These are phyloP conservation scores for Emydomyces testavorans DNA, from an alignment of 2,329 filamentous ascomycete genomes.

Conservation along the genomic window DNA sequence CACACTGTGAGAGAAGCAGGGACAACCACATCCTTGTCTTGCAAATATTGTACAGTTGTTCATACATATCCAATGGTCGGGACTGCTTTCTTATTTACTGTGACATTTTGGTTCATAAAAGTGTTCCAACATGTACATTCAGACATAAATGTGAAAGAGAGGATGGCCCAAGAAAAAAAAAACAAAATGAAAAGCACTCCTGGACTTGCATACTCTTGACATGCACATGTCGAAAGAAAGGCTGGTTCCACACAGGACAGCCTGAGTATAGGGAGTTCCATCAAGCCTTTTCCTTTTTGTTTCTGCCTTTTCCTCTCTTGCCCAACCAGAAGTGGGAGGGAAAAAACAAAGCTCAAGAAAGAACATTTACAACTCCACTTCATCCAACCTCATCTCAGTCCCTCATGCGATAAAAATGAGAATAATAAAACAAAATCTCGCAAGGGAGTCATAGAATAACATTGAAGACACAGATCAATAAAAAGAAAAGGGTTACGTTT, in stretches of 20 bases:
- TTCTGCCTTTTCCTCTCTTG: neutral
- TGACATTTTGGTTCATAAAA: slow-evolving; percentile 4
- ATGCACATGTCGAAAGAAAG: neutral
- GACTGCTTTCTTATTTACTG: slow-evolving; percentile 6
- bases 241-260: neutral
- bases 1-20: neutral
- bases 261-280: too few species aligned
- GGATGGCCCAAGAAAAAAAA: neutral
- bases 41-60: neutral
- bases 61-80: slow-evolving; percentile 1
- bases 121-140: slow-evolving; percentile 6
- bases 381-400: neutral
- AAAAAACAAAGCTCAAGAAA: neutral
- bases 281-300: neutral
- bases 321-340: neutral
- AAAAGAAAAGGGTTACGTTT: neutral
- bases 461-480: neutral
- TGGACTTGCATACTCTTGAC: neutral
- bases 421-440: neutral
- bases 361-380: slow-evolving; percentile 7
- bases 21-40: neutral
- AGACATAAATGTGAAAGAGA: neutral
- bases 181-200: neutral
- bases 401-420: neutral
- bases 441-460: neutral